Evolutionary conservation across 768 basidiomycete species (phyloP).

Genomic region (Hydnum rufescens): DNA sequence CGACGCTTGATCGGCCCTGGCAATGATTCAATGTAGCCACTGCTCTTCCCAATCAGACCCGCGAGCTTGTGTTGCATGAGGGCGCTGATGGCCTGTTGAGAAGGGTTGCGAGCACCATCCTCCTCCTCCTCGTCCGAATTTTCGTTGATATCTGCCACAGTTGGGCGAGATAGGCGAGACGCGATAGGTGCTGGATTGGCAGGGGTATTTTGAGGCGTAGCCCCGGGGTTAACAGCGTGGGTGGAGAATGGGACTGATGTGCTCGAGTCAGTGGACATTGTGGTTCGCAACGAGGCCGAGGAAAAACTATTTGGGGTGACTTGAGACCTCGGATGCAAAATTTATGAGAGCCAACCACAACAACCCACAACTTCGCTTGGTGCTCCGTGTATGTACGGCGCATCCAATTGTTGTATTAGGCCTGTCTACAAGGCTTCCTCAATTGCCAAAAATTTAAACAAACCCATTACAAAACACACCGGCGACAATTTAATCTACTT

Average conservation of each 20-base stretch:
- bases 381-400: too few species aligned
- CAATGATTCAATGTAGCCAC: constrained; percentile 84
- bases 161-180: constrained; percentile 57
- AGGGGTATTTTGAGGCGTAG: constrained; percentile 88
- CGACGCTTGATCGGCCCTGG: constrained; percentile 63
- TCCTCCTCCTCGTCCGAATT: constrained; percentile 49
- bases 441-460: too few species aligned
- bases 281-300: too few species aligned
- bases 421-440: too few species aligned
- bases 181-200: constrained; percentile 65
- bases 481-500: too few species aligned
- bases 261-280: too few species aligned
- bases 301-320: too few species aligned
- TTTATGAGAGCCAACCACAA: too few species aligned
- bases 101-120: constrained; percentile 7
- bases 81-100: constrained; percentile 44
- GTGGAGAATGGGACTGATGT: constrained; percentile 5
- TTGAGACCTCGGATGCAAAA: too few species aligned
- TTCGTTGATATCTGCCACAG: constrained; percentile 19
- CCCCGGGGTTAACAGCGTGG: constrained; percentile 27
- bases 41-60: constrained; percentile 71
- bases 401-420: too few species aligned
- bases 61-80: constrained; percentile 81
- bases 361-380: too few species aligned
- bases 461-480: too few species aligned